Evolutionary conservation across 345 rosid species (phyloP).

Genomic region (Tarenaya hassleriana): DNA sequence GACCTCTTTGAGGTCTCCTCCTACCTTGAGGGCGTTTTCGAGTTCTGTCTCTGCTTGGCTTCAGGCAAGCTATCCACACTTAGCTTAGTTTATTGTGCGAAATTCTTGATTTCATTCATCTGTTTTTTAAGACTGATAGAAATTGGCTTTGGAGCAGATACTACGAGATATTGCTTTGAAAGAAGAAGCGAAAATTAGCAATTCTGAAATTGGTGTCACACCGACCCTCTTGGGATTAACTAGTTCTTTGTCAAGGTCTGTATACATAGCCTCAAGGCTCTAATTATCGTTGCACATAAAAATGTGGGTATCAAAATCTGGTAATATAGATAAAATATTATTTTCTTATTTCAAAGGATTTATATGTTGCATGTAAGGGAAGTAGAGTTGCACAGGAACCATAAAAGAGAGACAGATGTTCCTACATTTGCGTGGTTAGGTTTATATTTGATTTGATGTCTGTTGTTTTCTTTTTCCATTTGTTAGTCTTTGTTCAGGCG

Average conservation of each 20-base stretch:
- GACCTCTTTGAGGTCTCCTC: constrained; percentile 27
- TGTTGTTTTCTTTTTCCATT: constrained; percentile 1
- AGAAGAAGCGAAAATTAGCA: constrained; percentile 60
- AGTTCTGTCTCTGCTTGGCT: constrained; percentile 66
- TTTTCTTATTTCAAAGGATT: constrained; percentile 3
- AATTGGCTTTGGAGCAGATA: constrained; percentile 38
- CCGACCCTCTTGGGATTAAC: constrained; percentile 85
- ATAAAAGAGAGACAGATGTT: too few species aligned
- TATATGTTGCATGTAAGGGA: background rate
- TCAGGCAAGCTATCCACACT: constrained; percentile 37
- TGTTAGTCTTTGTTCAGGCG: constrained; percentile 32
- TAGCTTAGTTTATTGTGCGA: background rate
- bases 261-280: background rate
- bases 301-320: background rate
- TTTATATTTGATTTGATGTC: constrained; percentile 3
- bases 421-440: background rate
- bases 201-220: constrained; percentile 34
- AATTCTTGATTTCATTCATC: background rate
- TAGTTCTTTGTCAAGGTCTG: constrained; percentile 67
- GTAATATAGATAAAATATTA: background rate
- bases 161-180: constrained; percentile 73
- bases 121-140: constrained; percentile 17
- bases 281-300: background rate
- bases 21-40: constrained; percentile 72
- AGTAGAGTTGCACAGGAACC: background rate